Conservation (phyloP, 2,329 filamentous ascomycete species). For the Penicillium sp. region DNA sequence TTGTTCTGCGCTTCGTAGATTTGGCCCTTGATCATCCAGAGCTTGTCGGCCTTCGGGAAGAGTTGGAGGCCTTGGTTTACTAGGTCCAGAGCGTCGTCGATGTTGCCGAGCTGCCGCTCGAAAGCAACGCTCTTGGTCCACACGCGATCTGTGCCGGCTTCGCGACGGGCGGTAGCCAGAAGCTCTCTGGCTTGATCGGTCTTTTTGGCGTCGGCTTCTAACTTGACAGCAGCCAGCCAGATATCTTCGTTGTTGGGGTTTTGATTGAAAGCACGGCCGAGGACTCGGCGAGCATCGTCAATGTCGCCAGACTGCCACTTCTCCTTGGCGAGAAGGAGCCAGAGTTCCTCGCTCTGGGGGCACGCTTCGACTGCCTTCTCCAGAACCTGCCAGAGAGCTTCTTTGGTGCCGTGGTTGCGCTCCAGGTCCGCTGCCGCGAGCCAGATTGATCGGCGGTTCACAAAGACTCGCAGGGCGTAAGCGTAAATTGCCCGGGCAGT, state of each 20-base stretch:
- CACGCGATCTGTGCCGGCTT: constrained; percentile 88
- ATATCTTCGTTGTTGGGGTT: constrained; percentile 97
- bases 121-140: constrained; percentile 96
- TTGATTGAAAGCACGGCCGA: constrained; percentile 84
- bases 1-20: constrained; percentile 82
- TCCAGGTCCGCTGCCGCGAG: constrained; percentile 84
- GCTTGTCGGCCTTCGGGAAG: constrained; percentile 75
- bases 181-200: constrained; percentile 73
- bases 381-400: constrained; percentile 72
- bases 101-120: constrained; percentile 72
- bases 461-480: constrained; percentile 80
- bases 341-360: constrained; percentile 79
- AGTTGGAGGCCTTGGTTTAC: constrained; percentile 76
- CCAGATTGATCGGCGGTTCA: constrained; percentile 80
- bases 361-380: constrained; percentile 92
- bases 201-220: constrained; percentile 83
- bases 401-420: constrained; percentile 74
- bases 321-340: constrained; percentile 93
- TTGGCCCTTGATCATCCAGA: constrained; percentile 99
- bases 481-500: constrained; percentile 90
- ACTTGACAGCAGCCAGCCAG: constrained; percentile 89
- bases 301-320: constrained; percentile 84
- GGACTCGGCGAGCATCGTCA: constrained; percentile 73
- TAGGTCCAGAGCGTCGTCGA: constrained; percentile 73
- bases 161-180: constrained; percentile 69